A percentile compares a stretch with the other conserved stretches of the same genome.
These are phyloP conservation scores for Udeniomyces megalosporus DNA, from an alignment of 768 basidiomycete genomes.

Conservation along the genomic window DNA sequence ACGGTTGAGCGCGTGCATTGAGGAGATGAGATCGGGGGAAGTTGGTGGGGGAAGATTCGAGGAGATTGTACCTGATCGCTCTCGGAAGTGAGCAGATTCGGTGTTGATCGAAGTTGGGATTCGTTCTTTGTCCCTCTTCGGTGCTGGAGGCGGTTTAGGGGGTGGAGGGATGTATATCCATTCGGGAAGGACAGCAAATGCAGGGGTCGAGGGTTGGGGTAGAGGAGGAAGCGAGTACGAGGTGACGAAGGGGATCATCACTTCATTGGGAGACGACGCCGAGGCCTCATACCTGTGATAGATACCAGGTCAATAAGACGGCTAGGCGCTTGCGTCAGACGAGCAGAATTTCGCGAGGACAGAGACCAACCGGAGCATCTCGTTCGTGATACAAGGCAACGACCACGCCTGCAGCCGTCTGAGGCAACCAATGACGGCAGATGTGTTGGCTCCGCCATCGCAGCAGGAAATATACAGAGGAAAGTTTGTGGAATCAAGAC, in stretches of 20 bases:
- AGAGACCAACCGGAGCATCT: neutral
- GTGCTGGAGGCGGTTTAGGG: neutral
- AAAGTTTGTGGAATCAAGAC: neutral
- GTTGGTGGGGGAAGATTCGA: too few species aligned
- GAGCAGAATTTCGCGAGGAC: too few species aligned
- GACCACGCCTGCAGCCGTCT: slow-evolving; percentile 4
- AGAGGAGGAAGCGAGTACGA: neutral
- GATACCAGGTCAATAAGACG: neutral
- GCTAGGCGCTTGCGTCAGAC: too few species aligned
- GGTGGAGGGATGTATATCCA: neutral
- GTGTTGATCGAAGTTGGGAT: too few species aligned
- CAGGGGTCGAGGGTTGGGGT: neutral
- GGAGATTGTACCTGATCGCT: too few species aligned
- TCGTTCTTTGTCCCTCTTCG: too few species aligned
- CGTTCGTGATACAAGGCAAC: neutral
- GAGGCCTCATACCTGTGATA: neutral
- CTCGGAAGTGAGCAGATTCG: too few species aligned
- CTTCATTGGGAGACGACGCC: neutral
- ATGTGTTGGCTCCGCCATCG: neutral
- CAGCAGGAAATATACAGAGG: neutral
- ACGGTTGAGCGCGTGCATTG: too few species aligned
- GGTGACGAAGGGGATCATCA: neutral
- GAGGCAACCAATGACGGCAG: neutral
- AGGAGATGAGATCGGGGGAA: too few species aligned
- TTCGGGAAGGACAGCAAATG: neutral